These are phyloP conservation scores for Mycena rebaudengoi DNA, from an alignment of 768 basidiomycete species.

Conservation along the genomic window DNA sequence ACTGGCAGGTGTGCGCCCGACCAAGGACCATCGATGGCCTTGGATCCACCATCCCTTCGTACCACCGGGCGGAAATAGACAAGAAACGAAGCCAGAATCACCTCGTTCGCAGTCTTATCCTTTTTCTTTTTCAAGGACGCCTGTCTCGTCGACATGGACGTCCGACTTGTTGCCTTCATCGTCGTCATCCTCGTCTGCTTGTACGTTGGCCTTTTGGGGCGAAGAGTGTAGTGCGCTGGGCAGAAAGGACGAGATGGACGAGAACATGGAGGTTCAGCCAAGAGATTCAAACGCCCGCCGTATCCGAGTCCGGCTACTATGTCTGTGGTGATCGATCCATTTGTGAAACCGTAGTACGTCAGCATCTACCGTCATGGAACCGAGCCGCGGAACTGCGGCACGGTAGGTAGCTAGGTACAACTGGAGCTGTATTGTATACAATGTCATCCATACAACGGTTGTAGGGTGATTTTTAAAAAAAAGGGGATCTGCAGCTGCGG, in stretches of 20 bases:
- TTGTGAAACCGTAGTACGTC: too few relatives aligned
- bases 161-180: constrained; percentile 30
- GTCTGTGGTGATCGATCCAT: too few relatives aligned
- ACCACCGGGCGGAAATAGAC: background rate
- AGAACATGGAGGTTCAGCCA: constrained; percentile 58
- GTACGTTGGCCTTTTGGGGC: constrained; percentile 38
- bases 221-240: constrained; percentile 54
- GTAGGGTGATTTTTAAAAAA: too few relatives aligned
- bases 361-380: too few relatives aligned
- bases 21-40: too few relatives aligned
- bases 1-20: too few relatives aligned
- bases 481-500: constrained; percentile 28
- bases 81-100: constrained; percentile 30
- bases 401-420: too few relatives aligned
- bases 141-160: constrained; percentile 36
- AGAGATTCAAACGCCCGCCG: too few relatives aligned
- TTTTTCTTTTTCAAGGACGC: constrained; percentile 53
- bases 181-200: constrained; percentile 43
- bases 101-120: constrained; percentile 59
- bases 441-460: too few relatives aligned
- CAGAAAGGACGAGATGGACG: constrained; percentile 59
- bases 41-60: background rate
- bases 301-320: too few relatives aligned
- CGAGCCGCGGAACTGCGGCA: too few relatives aligned
- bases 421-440: too few relatives aligned